These are phyloP conservation scores for Phaeolepiota aurea DNA, from an alignment of 768 basidiomycete species.

Conservation along the genomic window DNA sequence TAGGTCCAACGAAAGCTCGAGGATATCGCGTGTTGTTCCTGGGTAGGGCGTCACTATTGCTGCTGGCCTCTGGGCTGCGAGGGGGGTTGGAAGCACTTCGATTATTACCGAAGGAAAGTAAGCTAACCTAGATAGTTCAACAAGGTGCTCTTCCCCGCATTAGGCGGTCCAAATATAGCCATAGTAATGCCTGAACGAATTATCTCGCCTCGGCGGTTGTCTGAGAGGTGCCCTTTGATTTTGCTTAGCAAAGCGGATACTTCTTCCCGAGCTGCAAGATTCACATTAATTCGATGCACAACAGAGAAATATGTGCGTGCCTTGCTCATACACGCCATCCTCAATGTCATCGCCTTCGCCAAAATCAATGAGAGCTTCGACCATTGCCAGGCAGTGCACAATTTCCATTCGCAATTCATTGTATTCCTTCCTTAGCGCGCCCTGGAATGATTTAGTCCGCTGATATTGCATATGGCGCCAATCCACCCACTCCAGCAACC, in stretches of 20 bases:
- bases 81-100: neutral
- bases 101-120: neutral
- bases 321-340: constrained; percentile 67
- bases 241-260: constrained; percentile 37
- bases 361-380: constrained; percentile 91
- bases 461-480: neutral
- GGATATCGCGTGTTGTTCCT: constrained; percentile 84
- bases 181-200: constrained; percentile 74
- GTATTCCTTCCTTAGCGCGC: constrained; percentile 48
- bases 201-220: constrained; percentile 76
- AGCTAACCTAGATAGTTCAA: constrained; percentile 73
- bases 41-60: constrained; percentile 85
- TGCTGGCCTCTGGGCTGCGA: constrained; percentile 72
- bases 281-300: neutral
- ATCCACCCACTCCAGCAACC: constrained; percentile 52
- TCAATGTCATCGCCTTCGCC: constrained; percentile 89
- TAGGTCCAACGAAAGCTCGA: constrained; percentile 83
- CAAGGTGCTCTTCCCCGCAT: constrained; percentile 89
- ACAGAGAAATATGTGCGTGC: constrained; percentile 23
- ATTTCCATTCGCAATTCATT: constrained; percentile 58
- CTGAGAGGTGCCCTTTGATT: constrained; percentile 53
- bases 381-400: constrained; percentile 63
- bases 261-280: constrained; percentile 39
- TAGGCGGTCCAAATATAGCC: constrained; percentile 88
- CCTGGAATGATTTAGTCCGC: constrained; percentile 31